Conservation (phyloP, 1,284 basidiomycete species). For the Naganishia liquefaciens region DNA sequence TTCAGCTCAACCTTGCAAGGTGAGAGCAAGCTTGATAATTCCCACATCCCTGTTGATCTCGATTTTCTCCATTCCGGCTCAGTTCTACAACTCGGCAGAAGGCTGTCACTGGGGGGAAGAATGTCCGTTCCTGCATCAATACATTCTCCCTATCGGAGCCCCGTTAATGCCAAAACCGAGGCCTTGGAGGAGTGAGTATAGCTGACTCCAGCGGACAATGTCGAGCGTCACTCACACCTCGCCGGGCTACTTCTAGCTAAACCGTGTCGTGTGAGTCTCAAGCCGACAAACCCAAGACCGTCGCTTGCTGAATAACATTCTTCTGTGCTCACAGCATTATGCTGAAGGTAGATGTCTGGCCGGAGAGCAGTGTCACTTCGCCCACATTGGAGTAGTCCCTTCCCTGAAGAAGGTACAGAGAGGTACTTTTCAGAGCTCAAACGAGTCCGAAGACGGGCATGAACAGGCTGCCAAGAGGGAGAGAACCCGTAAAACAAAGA, state of each 20-base stretch:
- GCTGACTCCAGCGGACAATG: background rate
- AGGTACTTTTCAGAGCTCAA: too few relatives aligned
- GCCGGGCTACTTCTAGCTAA: constrained; percentile 2
- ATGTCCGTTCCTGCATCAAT: constrained; percentile 48
- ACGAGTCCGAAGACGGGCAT: too few relatives aligned
- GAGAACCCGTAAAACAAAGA: background rate
- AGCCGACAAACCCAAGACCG: background rate
- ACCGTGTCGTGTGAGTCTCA: constrained; percentile 32
- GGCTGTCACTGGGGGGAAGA: constrained; percentile 46
- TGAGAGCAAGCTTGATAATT: background rate
- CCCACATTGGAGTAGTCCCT: constrained; percentile 40
- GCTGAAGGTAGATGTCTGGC: constrained; percentile 45
- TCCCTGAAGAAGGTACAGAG: background rate
- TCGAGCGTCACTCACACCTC: background rate
- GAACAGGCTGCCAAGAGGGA: background rate
- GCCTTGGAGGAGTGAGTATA: constrained; percentile 45
- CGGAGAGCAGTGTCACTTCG: constrained; percentile 52
- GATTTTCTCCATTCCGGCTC: background rate
- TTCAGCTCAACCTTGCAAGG: constrained; percentile 27
- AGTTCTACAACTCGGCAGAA: constrained; percentile 49
- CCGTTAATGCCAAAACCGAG: constrained; percentile 42
- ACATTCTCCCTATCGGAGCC: constrained; percentile 42
- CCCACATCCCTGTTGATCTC: constrained; percentile 37
- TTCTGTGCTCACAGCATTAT: constrained; percentile 39
- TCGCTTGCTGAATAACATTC: background rate